Evolutionary conservation across 176 grass and related monocot genomes (phyloP).

Genomic region (Calamus simplicifolius): DNA sequence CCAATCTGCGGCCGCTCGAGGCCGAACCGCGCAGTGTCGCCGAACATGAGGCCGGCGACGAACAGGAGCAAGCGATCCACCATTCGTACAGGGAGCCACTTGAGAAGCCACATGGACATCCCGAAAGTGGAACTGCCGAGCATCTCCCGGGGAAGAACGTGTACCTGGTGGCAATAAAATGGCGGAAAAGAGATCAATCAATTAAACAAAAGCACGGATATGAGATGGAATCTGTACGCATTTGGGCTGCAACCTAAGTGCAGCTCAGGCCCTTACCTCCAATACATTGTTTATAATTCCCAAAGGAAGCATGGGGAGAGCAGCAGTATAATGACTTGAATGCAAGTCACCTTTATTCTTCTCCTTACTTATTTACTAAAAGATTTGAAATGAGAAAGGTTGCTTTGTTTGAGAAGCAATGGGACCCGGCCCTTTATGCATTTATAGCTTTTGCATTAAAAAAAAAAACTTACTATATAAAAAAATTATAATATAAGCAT

Average conservation of each 20-base stretch:
- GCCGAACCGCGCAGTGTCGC: slow-evolving; percentile 5
- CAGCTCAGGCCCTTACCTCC: neutral
- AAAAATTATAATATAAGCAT: no score
- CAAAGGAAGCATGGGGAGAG: neutral
- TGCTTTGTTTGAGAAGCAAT: neutral
- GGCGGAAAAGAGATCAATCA: neutral
- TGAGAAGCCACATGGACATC: slow-evolving; percentile 14
- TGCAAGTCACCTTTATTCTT: neutral
- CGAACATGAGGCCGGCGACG: slow-evolving; percentile 1
- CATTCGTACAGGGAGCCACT: slow-evolving; percentile 1
- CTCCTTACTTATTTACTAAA: neutral
- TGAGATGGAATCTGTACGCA: no score
- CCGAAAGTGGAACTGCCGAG: slow-evolving; percentile 14
- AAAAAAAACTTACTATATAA: no score
- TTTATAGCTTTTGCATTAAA: neutral
- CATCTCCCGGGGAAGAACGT: slow-evolving; percentile 11
- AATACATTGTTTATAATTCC: neutral
- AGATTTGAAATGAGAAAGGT: neutral
- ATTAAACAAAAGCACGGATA: neutral
- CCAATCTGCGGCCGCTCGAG: slow-evolving; percentile 10
- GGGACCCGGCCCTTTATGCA: neutral
- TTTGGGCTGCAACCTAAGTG: neutral
- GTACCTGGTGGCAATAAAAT: slow-evolving; percentile 2
- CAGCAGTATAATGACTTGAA: neutral
- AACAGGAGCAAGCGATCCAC: slow-evolving; percentile 13